Base-by-base conservation (phyloP, 495 filamentous ascomycete species). In the Penicillium fimorum region DNA sequence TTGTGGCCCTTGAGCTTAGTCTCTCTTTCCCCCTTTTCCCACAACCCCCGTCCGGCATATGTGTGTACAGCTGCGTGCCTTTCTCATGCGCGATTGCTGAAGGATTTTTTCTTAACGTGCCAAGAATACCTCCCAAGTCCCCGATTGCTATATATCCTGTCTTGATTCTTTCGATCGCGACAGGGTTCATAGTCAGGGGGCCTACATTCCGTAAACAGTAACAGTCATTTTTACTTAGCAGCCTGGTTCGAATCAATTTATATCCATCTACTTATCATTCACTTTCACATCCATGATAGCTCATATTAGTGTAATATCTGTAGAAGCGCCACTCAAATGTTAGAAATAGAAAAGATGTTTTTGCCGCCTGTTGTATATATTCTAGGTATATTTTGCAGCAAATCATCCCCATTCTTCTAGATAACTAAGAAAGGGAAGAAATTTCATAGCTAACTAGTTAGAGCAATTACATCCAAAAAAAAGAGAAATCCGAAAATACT, bases 61-160 rank as follows among this genome's bases (percentile, higher is more conserved):
- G 92, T 98, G 94, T 98, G 94, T 98, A 98, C 94, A 97, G 91
- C 91, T 83, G 79, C 83, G 83, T 82, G 80, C 82, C 79, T 63
- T 75, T 75, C 70, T 82, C 74, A 88, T 92, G 89, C 84, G 82
- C 84, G 80, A 75, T 68, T 85, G 88, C 90, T 97, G 93, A 97
- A 97, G 94, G 94, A 93, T 88, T 78, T 70, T 77, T 87, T 80
- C 79, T 66, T 60, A 56, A 87, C 91, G 89, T 98, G 94, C 94
- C 94, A 79, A 97, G 86, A 98, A 70, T 70, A 76, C 78, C 64
- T 64, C 60, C 63, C 66, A 70, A 58, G 72, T 87, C 84, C 82
- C 77, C 82, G 48, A 59, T 85, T 83, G 88, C 92, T 96, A 96
- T 89, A 92, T 94, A 96, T 89, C 91, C 90, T 87, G 78, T 75